Evolutionary conservation across 805 yeast species (phyloP), one percentile per base, ranked within the genome.

Genomic region (Hanseniaspora jakobsenii): DNA sequence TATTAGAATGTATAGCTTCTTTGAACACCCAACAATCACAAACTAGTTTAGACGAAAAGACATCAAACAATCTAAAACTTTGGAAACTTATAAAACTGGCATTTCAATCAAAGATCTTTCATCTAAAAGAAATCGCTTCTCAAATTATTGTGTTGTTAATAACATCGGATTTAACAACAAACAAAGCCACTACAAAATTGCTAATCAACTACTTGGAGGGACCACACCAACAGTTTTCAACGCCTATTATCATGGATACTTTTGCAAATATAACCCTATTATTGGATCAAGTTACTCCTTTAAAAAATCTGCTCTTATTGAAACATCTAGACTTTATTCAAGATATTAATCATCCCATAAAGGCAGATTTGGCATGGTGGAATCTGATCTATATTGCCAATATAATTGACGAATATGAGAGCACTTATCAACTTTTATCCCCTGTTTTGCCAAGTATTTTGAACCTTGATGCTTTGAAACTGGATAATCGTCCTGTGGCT

Each of bases 391-490:
- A 69, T 27, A 68, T 81, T 10, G 79, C 95, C 0, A 53, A 62
- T 14, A 35, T 42, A 2, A 38, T 22, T 14, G 65, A 73, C 1
- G 72, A 73, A 51, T 60, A 66, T 1, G 62, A 72, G 28, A 74
- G 94, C 0, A 78, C 94, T 0, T 86, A 89, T 73, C 83, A 81
- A 56, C 61, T 89, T 12, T 64, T 85, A 17, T 75, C 82, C 6
- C 94, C 95, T 0, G 82, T 75, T 49, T 69, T 91, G 53, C 86
- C 89, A 2, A 71, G 78, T 28, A 66, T 86, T 6, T 72, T 87
- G 30, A 71, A 75, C 34, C 70, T 71, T 19, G 67, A 84, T 14
- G 77, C 84, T 3, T 73, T 73, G 49, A 67, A 68, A 35, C 55
- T 74, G 35, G 62, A 64, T 6, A 60, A 66, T 2, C 72, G 72